phyloP scores from a whole-genome alignment of 2,329 filamentous ascomycete genomes.

The Colletotrichum sp. region DNA sequence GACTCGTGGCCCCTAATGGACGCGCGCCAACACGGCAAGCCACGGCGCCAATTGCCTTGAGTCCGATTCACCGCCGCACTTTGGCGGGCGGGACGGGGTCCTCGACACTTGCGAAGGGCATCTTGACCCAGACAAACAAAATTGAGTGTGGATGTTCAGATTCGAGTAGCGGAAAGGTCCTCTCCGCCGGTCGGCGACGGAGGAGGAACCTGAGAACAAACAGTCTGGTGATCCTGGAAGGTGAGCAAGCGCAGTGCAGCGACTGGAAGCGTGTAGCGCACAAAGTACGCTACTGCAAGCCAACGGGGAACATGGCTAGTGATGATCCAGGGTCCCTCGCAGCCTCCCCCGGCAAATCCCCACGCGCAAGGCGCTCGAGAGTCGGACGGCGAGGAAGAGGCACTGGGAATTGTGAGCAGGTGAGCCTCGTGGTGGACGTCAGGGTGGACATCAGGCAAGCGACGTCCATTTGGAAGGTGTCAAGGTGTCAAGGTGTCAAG shows the following conservation, averaged over 20 bases:
- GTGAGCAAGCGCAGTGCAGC: neutral
- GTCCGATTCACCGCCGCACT: neutral
- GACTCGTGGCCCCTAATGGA: neutral
- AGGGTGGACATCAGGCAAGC: neutral
- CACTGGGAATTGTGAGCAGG: neutral
- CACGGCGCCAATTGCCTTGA: neutral
- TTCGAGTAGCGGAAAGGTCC: constrained; percentile 1
- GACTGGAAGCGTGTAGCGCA: neutral
- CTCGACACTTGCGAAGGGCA: neutral
- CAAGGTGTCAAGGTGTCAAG: neutral
- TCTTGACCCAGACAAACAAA: neutral
- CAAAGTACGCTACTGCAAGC: neutral
- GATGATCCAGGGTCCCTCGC: neutral
- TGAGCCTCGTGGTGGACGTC: neutral
- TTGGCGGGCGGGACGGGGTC: neutral
- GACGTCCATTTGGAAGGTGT: neutral
- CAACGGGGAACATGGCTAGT: neutral
- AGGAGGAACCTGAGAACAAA: neutral
- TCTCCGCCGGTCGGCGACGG: constrained; percentile 2
- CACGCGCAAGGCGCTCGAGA: neutral
- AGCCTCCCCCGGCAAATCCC: neutral
- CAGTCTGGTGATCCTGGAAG: neutral
- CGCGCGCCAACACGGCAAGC: neutral
- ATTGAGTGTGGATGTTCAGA: neutral
- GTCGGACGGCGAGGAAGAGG: neutral